phyloP scores from a whole-genome alignment of 106 monocot species.

The Alisma plantagoaquatica region DNA sequence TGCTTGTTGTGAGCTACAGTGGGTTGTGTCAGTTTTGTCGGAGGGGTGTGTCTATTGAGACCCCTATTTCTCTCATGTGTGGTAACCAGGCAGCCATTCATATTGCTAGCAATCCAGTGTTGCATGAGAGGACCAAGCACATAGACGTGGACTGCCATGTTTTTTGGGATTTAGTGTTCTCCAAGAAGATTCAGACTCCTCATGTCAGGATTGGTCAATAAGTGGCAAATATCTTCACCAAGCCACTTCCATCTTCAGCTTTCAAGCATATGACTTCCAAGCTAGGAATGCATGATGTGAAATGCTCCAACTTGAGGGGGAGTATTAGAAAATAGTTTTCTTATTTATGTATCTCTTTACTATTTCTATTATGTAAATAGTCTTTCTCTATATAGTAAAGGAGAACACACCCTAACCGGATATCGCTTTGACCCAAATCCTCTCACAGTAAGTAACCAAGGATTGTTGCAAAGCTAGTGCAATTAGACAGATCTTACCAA shows the following conservation, averaged over 20 bases:
- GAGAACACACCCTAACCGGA: no score
- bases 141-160: not conserved
- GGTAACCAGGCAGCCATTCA: not conserved
- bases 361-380: no score
- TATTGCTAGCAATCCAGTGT: not conserved
- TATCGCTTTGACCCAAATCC: no score
- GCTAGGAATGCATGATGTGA: not conserved
- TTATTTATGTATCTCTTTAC: no score
- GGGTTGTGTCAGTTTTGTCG: not conserved
- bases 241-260: not conserved
- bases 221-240: not conserved
- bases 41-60: not conserved
- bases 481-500: no score
- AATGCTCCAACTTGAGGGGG: not conserved
- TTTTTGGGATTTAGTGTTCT: not conserved
- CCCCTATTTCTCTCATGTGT: not conserved
- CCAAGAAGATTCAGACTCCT: not conserved
- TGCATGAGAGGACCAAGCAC: not conserved
- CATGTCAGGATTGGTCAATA: not conserved
- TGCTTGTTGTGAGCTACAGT: not conserved
- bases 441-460: no score
- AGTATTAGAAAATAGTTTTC: not conserved
- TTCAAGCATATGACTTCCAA: not conserved
- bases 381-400: no score
- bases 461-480: no score